These are phyloP conservation scores for Capsicum chinense DNA, from an alignment of 257 asterid species.

Conservation along the genomic window DNA sequence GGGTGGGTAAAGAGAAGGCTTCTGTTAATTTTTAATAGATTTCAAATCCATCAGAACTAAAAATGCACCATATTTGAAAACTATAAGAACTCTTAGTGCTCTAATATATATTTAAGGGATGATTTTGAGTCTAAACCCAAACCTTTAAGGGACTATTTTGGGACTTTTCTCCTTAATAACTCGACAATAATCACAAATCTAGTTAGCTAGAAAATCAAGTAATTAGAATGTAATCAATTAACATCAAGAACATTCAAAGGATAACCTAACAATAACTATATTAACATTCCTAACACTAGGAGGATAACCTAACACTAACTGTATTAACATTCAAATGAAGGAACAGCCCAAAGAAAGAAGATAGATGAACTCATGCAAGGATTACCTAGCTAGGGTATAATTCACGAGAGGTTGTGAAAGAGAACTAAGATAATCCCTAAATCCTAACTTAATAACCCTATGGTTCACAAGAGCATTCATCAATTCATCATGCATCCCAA, in stretches of 20 bases:
- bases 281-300: too few species aligned
- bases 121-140: neutral
- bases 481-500: neutral
- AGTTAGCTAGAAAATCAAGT: neutral
- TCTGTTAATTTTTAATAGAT: neutral
- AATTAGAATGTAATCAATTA: too few species aligned
- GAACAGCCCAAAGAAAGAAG: neutral
- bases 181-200: neutral
- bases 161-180: neutral
- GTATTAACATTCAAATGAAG: neutral
- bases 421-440: neutral
- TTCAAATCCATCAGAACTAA: neutral
- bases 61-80: neutral
- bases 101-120: neutral
- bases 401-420: neutral
- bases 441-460: neutral
- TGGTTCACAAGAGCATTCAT: neutral
- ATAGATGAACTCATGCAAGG: neutral
- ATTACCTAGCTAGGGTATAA: neutral
- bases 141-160: neutral
- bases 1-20: neutral
- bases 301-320: neutral
- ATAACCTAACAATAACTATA: neutral
- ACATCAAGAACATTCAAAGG: neutral
- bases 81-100: neutral